Evolutionary conservation across 345 rosid genomes (phyloP), one percentile per base, ranked within the genome.

Genomic region (Lagerstroemia speciosa): DNA sequence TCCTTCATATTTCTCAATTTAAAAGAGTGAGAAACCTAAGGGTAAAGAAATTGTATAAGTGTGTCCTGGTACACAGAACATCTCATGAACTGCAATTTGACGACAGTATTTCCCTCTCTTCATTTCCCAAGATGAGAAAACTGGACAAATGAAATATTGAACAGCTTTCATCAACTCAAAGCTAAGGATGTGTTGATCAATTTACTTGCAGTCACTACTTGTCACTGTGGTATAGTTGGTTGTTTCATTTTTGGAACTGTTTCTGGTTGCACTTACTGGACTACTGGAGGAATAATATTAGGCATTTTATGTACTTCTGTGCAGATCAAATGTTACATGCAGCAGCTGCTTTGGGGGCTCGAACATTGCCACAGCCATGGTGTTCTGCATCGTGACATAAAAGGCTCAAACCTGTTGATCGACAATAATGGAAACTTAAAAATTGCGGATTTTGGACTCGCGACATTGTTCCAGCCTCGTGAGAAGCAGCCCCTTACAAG

Each of bases 251-350:
- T 5, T 27, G 14, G 6, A 53, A n/a, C 29, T 24, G 27, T 30
- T 30, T 27, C 20, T 58, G 19, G 15, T 27, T 29, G 34, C 63
- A 3, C 11, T 9, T 14, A 41, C 7, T 41, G 10, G 16, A 41
- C 20, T 20, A 8, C 6, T 22, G 55, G 55, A 14, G 63, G 29
- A 58, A 41, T 58, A 27, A 58, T 27, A 12, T 27, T 14, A 15
- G 14, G 19, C 34, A 27, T 57, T 19, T 34, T 55, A 36, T 62
- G 32, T 76, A n/a, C 53, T 64, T 73, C 69, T 53, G 43, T 75
- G 74, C 74, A 84, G 85, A 77, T 85, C 27, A 85, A 85, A 73
- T 85, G 89, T 69, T 85, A 85, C 67, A 81, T 85, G 86, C 75
- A 75, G 62, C 89, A 85, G 73, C 77, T 85, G 45, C 80, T 85